These are phyloP conservation scores for Vachellia collinsii DNA, from an alignment of 306 rosid genomes.

Conservation along the genomic window DNA sequence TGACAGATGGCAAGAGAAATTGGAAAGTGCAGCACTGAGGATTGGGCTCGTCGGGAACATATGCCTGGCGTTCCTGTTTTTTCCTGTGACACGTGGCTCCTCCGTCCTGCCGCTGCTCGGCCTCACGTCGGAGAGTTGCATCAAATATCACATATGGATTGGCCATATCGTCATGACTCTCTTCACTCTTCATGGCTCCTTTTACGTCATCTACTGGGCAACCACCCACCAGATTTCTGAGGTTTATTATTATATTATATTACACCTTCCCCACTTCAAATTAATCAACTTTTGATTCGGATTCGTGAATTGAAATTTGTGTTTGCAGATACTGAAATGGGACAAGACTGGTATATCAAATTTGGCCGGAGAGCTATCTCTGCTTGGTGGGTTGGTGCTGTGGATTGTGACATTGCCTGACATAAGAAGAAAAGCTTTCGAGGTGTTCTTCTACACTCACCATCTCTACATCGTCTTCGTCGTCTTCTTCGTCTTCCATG, in stretches of 20 bases:
- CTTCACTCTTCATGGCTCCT: slow-evolving; percentile 76
- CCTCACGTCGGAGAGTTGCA: slow-evolving; percentile 69
- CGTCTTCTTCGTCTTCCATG: slow-evolving; percentile 74
- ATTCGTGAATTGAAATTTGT: not conserved
- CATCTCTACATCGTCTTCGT: slow-evolving; percentile 70
- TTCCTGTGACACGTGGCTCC: slow-evolving; percentile 80
- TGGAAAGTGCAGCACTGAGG: slow-evolving; percentile 35
- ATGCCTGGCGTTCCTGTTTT: slow-evolving; percentile 63
- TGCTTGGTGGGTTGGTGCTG: slow-evolving; percentile 56
- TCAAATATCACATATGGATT: slow-evolving; percentile 81
- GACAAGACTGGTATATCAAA: slow-evolving; percentile 47
- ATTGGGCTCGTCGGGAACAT: slow-evolving; percentile 67
- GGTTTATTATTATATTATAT: slow-evolving; percentile 32
- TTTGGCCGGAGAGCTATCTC: slow-evolving; percentile 73
- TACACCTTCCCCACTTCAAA: not conserved
- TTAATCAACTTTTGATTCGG: not conserved
- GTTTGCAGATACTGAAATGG: slow-evolving; percentile 69
- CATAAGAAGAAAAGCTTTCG: slow-evolving; percentile 64
- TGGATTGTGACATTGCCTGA: slow-evolving; percentile 70
- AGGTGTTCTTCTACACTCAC: slow-evolving; percentile 78
- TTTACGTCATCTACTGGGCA: slow-evolving; percentile 54
- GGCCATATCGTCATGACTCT: slow-evolving; percentile 64
- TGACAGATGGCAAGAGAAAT: not conserved
- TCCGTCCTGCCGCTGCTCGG: slow-evolving; percentile 71
- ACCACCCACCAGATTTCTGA: slow-evolving; percentile 42